Base-by-base conservation (phyloP, 345 rosid genomes). In the Salix koriyanagi region DNA sequence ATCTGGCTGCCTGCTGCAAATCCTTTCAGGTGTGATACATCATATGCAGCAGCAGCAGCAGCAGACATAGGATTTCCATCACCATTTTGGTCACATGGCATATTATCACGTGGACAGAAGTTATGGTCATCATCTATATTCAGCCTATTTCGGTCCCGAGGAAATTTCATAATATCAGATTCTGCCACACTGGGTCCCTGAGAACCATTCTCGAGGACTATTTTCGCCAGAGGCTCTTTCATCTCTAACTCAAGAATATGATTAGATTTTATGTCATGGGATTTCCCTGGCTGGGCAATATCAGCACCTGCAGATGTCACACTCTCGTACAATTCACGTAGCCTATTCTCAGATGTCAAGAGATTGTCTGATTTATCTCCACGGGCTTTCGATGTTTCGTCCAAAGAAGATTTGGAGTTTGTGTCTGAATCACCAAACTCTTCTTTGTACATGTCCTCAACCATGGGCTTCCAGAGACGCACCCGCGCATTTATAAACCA, bases 391-490 rank as follows among this genome's bases (percentile, higher is more conserved):
- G 66, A 71, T 10, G 80, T 79, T 76, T 84, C 88, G 72, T 92
- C 97, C 16, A 79, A 83, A 21, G 91, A 87, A 37, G 94, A 86
- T 68, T 88, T 91, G 7, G 88, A 90, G 73, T 86, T 81, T 76
- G 81, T 81, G 73, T 89, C 89, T n/a, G 81, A 75, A 36, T 89
- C 89, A 52, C 93, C 94, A 65, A 87, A 87, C 84, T 94, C 98
- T 80, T 94, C 97, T 76, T 91, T 94, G 85, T 94, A 87, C 89
- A 94, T 94, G 65, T 92, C 97, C 83, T 94, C 97, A 0, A 92
- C 92, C 98, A 94, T 94, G 36, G 98, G 98, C 88, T 94, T 94
- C 97, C 98, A 92, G n/a, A 94, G 90, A 72, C 97, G 97, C 68
- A 92, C 98, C 30, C 98, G 85, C 4, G 95, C 97, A 81, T 94